phyloP scores from a whole-genome alignment of 2,329 filamentous ascomycete genomes.

The Cucurbitaria berberidis region DNA sequence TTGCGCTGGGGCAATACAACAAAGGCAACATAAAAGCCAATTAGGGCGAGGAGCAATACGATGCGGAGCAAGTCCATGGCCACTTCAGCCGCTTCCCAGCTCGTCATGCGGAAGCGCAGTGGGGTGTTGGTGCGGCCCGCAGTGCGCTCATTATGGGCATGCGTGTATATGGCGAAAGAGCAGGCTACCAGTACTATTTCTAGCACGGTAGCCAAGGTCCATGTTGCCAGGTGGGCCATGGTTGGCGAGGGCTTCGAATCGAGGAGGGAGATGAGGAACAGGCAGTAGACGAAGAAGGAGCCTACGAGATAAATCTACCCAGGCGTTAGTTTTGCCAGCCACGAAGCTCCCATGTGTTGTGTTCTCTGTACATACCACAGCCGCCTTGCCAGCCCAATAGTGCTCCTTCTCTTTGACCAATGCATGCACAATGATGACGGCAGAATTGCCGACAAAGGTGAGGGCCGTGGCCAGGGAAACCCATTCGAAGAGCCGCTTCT shows the following conservation, averaged over 20 bases:
- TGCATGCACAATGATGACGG: constrained; percentile 75
- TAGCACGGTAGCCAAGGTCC: constrained; percentile 73
- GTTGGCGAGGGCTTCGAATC: constrained; percentile 84
- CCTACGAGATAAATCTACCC: constrained; percentile 83
- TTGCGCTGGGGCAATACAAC: constrained; percentile 47
- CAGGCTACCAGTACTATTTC: constrained; percentile 75
- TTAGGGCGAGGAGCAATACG: constrained; percentile 66
- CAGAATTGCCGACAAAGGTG: constrained; percentile 77
- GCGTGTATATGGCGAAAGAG: constrained; percentile 71
- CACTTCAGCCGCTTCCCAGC: constrained; percentile 71
- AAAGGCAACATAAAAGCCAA: constrained; percentile 65
- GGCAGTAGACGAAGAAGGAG: constrained; percentile 84
- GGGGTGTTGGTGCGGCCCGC: constrained; percentile 41
- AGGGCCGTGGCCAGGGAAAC: constrained; percentile 72
- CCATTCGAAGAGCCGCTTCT: constrained; percentile 77
- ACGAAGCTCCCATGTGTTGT: no score
- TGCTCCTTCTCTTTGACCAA: constrained; percentile 67
- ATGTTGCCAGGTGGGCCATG: constrained; percentile 78
- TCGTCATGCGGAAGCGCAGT: constrained; percentile 51
- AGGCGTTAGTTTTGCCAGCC: constrained; percentile 14
- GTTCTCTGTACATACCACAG: constrained; percentile 65
- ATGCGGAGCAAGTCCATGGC: constrained; percentile 72
- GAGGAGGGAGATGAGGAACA: constrained; percentile 84
- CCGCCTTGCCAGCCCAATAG: constrained; percentile 84
- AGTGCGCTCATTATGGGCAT: constrained; percentile 68